Evolutionary conservation across 768 basidiomycete genomes (phyloP).

Genomic region (Kwoniella europaea): DNA sequence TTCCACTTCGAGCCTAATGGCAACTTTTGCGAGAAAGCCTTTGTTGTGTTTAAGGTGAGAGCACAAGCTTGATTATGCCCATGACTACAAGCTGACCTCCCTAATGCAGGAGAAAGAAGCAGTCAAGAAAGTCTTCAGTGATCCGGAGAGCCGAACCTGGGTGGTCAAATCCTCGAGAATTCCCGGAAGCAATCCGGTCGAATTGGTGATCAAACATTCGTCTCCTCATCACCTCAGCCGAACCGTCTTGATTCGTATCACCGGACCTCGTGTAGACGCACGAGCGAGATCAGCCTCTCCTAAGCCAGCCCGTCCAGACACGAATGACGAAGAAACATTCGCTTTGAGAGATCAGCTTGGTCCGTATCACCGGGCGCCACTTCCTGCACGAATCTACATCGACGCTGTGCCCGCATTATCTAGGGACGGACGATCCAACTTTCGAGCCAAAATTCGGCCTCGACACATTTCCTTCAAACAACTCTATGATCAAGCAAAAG

Average conservation of each 20-base stretch:
- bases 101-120: slow-evolving; percentile 25
- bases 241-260: slow-evolving; percentile 31
- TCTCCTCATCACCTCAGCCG: neutral
- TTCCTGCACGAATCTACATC: slow-evolving; percentile 15
- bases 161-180: neutral
- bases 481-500: neutral
- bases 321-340: neutral
- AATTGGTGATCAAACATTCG: slow-evolving; percentile 14
- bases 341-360: neutral
- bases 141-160: slow-evolving; percentile 18
- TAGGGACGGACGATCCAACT: slow-evolving; percentile 4
- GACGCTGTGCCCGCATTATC: slow-evolving; percentile 26
- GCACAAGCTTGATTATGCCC: neutral
- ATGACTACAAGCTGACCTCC: neutral
- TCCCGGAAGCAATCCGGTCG: neutral
- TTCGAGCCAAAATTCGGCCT: slow-evolving; percentile 25
- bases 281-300: slow-evolving; percentile 33
- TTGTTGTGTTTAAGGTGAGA: slow-evolving; percentile 41
- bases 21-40: slow-evolving; percentile 27
- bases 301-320: neutral
- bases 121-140: slow-evolving; percentile 27
- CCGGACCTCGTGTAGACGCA: slow-evolving; percentile 28
- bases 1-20: slow-evolving; percentile 26
- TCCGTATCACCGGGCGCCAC: neutral
- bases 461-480: neutral